Base-by-base conservation (phyloP, 805 yeast genomes). In the Hemisphaericaspora nanyangensis region DNA sequence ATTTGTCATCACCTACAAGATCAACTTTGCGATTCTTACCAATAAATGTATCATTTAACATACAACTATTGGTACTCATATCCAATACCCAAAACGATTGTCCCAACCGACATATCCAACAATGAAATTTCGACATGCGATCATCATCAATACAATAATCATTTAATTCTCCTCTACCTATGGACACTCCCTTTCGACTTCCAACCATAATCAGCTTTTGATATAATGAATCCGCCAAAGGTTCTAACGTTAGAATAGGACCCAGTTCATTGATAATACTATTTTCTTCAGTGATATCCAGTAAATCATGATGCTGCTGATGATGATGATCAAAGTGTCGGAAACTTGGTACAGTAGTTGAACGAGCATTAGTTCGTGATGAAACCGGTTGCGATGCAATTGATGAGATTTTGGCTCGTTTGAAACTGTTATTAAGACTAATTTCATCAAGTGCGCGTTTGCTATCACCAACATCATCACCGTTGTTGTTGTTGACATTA, bases 11-110 rank as follows among this genome's bases (percentile, higher is more conserved):
- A 44, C 82, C 69, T 50, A 68, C 77, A 1, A 90, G 51, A 38
- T 77, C 70, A 0, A 70, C 72, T 49, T 85, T 86, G 24, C 74
- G 69, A 2, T 83, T 82, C 43, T 78, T 77, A 0, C 83, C 82
- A 33, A 86, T 55, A 35, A 70, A 70, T 6, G 63, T 58, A 6
- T 75, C 74, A 51, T 88, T 85, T 6, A 90, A 74, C 49, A 68
- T 77, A 54, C 96, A 85, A 2, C 86, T 82, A 58, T 89, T 90
- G 0, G 95, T 78, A 40, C 93, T 83, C 45, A 70, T 76, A 49
- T 89, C 96, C 34, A 85, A 61, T 22, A 90, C 63, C 95, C 95
- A 88, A 12, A 85, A 68, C 53, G 81, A 89, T 40, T 81, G 85
- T 6, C 80, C 61, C 60, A 77, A 74, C 51, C 78, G 78, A 39